A percentile compares a stretch with the other conserved stretches of the same genome.
Conservation (phyloP, 192 early-diverging fungal species). For the Thamnidium elegans region DNA sequence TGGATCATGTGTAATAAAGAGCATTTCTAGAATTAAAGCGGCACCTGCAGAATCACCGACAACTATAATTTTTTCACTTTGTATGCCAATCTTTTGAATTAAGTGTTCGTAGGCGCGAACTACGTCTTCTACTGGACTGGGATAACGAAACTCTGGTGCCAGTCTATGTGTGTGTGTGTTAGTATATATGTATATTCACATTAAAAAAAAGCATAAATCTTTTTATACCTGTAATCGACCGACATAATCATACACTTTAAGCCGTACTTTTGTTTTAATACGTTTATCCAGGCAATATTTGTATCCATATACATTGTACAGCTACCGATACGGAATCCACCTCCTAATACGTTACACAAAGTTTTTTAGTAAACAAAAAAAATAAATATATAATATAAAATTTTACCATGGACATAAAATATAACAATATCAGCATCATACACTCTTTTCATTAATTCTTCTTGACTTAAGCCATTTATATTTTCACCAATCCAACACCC, state of each 20-base stretch:
- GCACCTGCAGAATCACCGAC: conserved; percentile 38
- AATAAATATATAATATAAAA: background rate
- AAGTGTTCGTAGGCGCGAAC: conserved; percentile 38
- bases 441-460: conserved; percentile 13
- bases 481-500: conserved; percentile 43
- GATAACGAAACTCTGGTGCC: conserved; percentile 38
- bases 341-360: conserved; percentile 21
- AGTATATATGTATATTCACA: background rate
- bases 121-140: conserved; percentile 36
- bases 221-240: conserved; percentile 30
- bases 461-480: conserved; percentile 8
- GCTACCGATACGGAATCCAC: conserved; percentile 40
- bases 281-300: conserved; percentile 33
- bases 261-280: conserved; percentile 31
- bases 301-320: conserved; percentile 43
- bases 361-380: background rate
- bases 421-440: conserved; percentile 34
- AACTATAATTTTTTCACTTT: conserved; percentile 28
- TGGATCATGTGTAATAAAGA: conserved; percentile 41
- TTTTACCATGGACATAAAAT: conserved; percentile 40
- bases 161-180: conserved; percentile 13
- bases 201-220: background rate
- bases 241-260: conserved; percentile 37
- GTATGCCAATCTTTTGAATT: conserved; percentile 18
- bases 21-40: conserved; percentile 34